A percentile compares a stretch with the other conserved stretches of the same genome.
Conservation (phyloP, 139 green algal species). For the Prasinococcaceae sp. region DNA sequence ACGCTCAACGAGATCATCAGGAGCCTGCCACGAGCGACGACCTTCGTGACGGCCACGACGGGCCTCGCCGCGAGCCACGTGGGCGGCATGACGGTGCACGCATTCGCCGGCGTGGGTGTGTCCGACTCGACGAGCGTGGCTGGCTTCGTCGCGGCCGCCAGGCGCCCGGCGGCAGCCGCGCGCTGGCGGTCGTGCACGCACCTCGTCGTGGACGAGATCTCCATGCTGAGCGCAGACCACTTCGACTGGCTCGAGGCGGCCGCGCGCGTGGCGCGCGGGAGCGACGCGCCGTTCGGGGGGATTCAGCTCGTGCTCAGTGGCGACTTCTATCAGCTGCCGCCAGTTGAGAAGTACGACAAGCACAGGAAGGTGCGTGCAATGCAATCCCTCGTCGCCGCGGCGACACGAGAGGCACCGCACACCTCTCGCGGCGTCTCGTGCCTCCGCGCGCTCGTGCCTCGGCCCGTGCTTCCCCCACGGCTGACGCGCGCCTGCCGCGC, state of each 20-base stretch:
- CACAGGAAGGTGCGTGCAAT: background rate
- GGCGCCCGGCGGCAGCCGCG: background rate
- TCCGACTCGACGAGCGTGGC: slow-evolving; percentile 30
- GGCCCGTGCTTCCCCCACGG: too few relatives aligned
- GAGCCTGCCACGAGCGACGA: slow-evolving; percentile 17
- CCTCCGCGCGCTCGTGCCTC: too few relatives aligned
- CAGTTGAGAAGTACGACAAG: slow-evolving; percentile 26
- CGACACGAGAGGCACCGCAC: too few relatives aligned
- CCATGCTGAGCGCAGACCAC: slow-evolving; percentile 21
- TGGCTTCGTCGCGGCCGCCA: slow-evolving; percentile 22
- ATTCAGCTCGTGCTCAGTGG: slow-evolving; percentile 53
- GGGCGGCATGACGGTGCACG: slow-evolving; percentile 17
- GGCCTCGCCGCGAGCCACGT: slow-evolving; percentile 25
- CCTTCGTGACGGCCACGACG: slow-evolving; percentile 29
- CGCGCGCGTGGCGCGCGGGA: background rate
- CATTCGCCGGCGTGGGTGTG: background rate
- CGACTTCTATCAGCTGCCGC: slow-evolving; percentile 58
- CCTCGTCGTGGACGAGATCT: slow-evolving; percentile 25
- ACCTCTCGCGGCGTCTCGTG: too few relatives aligned
- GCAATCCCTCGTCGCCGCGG: too few relatives aligned
- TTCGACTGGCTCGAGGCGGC: slow-evolving; percentile 4
- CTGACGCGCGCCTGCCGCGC: too few relatives aligned
- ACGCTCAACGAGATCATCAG: slow-evolving; percentile 36
- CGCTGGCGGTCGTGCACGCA: slow-evolving; percentile 7
- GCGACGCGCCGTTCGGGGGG: slow-evolving; percentile 38